Evolutionary conservation across 2,329 filamentous ascomycete genomes (phyloP).

Genomic region (Verticillium tricorpus): DNA sequence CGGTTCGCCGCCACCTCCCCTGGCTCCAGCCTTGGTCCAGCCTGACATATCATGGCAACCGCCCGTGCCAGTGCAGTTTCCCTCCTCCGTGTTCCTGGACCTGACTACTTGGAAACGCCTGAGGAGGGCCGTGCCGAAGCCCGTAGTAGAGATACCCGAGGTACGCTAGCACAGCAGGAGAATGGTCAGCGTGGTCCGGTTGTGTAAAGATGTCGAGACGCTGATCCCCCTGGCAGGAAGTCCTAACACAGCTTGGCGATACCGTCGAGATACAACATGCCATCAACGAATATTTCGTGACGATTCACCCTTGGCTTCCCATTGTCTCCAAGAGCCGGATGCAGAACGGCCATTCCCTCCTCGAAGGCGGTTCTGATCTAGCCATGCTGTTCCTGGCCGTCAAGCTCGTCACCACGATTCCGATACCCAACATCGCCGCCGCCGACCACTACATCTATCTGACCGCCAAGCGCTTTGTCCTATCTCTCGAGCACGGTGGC

Average conservation of each 20-base stretch:
- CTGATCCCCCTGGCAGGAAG: conserved; percentile 20
- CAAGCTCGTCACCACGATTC: conserved; percentile 35
- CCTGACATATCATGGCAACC: conserved; percentile 3
- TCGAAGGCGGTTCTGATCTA: conserved; percentile 39
- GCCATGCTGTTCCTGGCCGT: conserved; percentile 44
- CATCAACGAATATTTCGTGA: conserved; percentile 35
- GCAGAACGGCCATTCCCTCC: conserved; percentile 33
- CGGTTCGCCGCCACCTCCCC: neutral
- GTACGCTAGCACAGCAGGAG: conserved; percentile 18
- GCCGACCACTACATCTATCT: conserved; percentile 34
- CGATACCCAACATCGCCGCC: conserved; percentile 26
- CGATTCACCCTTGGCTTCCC: conserved; percentile 42
- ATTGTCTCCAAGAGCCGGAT: conserved; percentile 42
- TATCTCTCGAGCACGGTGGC: conserved; percentile 35
- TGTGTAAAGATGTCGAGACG: neutral
- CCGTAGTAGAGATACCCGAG: conserved; percentile 31
- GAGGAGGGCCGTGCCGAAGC: conserved; percentile 30
- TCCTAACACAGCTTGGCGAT: conserved; percentile 33
- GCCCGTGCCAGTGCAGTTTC: conserved; percentile 22
- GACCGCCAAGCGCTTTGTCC: conserved; percentile 36
- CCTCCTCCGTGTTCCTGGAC: conserved; percentile 39
- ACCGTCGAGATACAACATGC: conserved; percentile 29
- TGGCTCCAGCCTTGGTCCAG: neutral
- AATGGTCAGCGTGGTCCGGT: neutral
- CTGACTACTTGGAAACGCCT: conserved; percentile 30